Conservation (phyloP, 2,329 filamentous ascomycete genomes). For the Esteya vermicola region DNA sequence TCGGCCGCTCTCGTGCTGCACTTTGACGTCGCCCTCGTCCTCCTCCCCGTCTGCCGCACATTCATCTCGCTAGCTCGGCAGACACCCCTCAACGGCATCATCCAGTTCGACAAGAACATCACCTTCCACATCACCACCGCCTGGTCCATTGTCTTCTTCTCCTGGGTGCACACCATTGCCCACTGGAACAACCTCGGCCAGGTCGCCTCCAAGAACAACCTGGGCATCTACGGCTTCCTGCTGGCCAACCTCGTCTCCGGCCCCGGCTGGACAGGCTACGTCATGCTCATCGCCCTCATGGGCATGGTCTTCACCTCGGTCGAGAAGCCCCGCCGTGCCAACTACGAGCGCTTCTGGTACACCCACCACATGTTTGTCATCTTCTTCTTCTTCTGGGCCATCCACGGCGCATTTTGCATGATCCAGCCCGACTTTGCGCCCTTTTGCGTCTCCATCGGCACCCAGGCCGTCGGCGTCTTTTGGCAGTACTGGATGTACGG, state of each 20-base stretch:
- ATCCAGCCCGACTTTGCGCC: constrained; percentile 72
- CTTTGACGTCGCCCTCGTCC: constrained; percentile 65
- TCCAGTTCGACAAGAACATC: constrained; percentile 83
- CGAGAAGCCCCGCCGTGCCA: constrained; percentile 63
- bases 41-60: constrained; percentile 73
- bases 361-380: constrained; percentile 78
- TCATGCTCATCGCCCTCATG: constrained; percentile 69
- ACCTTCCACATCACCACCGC: constrained; percentile 75
- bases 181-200: constrained; percentile 81
- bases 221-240: constrained; percentile 66
- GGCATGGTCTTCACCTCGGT: constrained; percentile 65
- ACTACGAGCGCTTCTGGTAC: constrained; percentile 86
- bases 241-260: constrained; percentile 65
- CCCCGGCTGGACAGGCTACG: constrained; percentile 74
- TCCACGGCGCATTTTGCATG: constrained; percentile 84
- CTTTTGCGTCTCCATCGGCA: constrained; percentile 56
- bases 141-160: constrained; percentile 82
- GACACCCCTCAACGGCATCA: constrained; percentile 72
- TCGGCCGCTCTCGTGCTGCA: constrained; percentile 65
- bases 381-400: constrained; percentile 85
- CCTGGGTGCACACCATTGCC: constrained; percentile 72
- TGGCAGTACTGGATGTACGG: constrained; percentile 84
- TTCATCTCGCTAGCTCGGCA: constrained; percentile 69
- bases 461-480: constrained; percentile 59
- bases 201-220: constrained; percentile 58